Evolutionary conservation across 352 stramenopile genomes (phyloP), one percentile per base, ranked within the genome.

Genomic region (Globisporangium cylindrosporum): DNA sequence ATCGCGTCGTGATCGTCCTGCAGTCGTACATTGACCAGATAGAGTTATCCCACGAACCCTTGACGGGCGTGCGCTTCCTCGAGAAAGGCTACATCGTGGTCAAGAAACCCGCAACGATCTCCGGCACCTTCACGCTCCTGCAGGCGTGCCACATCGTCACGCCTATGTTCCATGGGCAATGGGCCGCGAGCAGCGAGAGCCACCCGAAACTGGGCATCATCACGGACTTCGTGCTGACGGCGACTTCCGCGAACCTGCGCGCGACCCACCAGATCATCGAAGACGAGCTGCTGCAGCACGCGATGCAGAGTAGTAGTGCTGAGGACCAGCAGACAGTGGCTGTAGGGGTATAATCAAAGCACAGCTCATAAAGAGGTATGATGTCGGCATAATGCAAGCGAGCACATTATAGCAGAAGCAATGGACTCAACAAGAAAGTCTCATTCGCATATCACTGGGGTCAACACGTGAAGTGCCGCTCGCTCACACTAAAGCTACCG

Each of bases 1-100:
- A 67, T 25, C 62, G 62, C 20, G 15, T 51, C 20, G 62, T 67
- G 48, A 18, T 60, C 27, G 41, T 43, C 6, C 14, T 59, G 67
- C 24, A 74, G 72, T 79, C 82, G 20, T 81, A 78, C 55, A 86
- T 87, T 69, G 73, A 91, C 27, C 77, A 79, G 20, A 60, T 83
- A 14, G 68, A 82, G 64, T 91, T 89, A 59, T 74, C 74, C 43
- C 67, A 72, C 7, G 73, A 82, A 58, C 64, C 72, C 24, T 61
- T 88, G 10, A 29, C 75, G 8, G 80, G 77, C 34, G 74, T 82
- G 57, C 76, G 76, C 62, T 49, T 67, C 27, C 62, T 53, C 6
- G 62, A 67, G 8, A 60, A 7, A 22, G 49, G 29, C 12, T 68
- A 41, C 51, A 20, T 63, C 10, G 15, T 68, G 43, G 20, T 18